These are phyloP conservation scores for Karstenula rhodostoma DNA, from an alignment of 2,329 filamentous ascomycete species.

Conservation along the genomic window DNA sequence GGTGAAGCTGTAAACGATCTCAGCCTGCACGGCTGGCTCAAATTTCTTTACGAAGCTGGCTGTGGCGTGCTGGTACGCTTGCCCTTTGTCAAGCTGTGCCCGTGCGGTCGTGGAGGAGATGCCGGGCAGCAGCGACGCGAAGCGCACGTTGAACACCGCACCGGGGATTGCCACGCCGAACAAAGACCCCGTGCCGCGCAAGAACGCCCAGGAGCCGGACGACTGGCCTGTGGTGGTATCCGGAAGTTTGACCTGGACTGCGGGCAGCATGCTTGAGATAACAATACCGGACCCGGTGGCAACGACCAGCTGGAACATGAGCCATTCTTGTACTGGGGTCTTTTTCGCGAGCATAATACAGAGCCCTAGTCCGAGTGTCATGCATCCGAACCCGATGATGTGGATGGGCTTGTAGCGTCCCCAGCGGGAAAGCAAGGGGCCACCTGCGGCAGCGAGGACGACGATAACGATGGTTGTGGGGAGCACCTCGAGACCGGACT, in stretches of 20 bases:
- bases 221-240: constrained; percentile 31
- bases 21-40: constrained; percentile 15
- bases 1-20: constrained; percentile 48
- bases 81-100: constrained; percentile 25
- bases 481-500: constrained; percentile 39
- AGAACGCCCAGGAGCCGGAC: constrained; percentile 39
- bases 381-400: constrained; percentile 32
- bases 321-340: constrained; percentile 25
- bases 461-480: constrained; percentile 36
- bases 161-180: constrained; percentile 42
- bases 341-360: constrained; percentile 25
- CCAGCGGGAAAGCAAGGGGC: constrained; percentile 30
- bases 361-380: constrained; percentile 30
- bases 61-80: constrained; percentile 39
- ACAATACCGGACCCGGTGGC: constrained; percentile 37
- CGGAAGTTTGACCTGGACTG: constrained; percentile 38
- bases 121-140: constrained; percentile 20
- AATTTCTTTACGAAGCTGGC: constrained; percentile 31
- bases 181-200: constrained; percentile 38
- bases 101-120: constrained; percentile 22
- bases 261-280: constrained; percentile 38
- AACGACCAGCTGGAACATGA: constrained; percentile 34
- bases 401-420: constrained; percentile 41
- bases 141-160: constrained; percentile 40
- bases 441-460: constrained; percentile 30